A percentile compares a stretch with the other conserved stretches of the same genome.
Conservation (phyloP, 805 yeast species). For the Pichia sporocuriosa region DNA sequence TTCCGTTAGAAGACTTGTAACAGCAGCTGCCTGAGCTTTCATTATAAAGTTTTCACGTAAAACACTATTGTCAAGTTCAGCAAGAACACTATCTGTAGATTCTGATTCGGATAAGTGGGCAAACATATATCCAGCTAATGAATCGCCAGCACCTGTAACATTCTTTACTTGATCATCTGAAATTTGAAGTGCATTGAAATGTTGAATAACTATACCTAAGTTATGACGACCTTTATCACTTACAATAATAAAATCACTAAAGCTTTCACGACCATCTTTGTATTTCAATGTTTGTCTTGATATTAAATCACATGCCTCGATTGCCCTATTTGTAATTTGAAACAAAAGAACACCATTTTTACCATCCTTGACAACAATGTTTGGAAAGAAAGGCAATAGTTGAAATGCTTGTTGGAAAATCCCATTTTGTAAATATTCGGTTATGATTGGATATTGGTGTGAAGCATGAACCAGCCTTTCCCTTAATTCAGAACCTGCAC, state of each 20-base stretch:
- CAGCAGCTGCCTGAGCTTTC: conserved; percentile 12
- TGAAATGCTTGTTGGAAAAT: conserved; percentile 61
- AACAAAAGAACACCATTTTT: conserved; percentile 48
- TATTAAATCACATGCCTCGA: conserved; percentile 13
- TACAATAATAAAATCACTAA: conserved; percentile 16
- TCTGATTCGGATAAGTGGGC: conserved; percentile 35
- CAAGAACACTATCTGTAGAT: conserved; percentile 2
- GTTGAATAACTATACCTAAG: conserved; percentile 56
- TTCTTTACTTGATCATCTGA: conserved; percentile 38
- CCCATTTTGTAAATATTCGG: conserved; percentile 34
- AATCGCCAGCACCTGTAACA: conserved; percentile 89
- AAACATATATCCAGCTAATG: conserved; percentile 60
- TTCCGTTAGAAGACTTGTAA: neutral
- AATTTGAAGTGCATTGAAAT: conserved; percentile 37
- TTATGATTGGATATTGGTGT: conserved; percentile 21
- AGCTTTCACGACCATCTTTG: neutral
- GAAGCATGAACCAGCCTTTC: conserved; percentile 36
- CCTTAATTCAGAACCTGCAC: conserved; percentile 40
- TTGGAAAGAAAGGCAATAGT: conserved; percentile 68
- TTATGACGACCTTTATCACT: conserved; percentile 21
- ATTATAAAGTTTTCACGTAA: conserved; percentile 19
- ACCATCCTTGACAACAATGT: conserved; percentile 62
- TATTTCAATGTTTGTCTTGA: neutral
- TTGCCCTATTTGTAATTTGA: conserved; percentile 31
- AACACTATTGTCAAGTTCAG: neutral